phyloP scores from a whole-genome alignment of 1,284 basidiomycete genomes.

The Leucoagaricus sp. region DNA sequence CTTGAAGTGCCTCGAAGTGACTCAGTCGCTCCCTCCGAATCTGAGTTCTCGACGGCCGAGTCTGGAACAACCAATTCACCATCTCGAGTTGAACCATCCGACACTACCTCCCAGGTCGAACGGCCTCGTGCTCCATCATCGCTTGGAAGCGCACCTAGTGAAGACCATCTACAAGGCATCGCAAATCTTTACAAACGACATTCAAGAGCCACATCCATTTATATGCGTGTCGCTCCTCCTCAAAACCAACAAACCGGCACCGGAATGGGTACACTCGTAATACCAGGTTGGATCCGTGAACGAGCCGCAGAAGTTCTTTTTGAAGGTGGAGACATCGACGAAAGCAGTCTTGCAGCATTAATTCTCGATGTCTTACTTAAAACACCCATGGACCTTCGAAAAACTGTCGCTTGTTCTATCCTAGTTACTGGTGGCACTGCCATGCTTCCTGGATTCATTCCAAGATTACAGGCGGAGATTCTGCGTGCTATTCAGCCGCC shows the following conservation, averaged over 20 bases:
- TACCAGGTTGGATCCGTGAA: slow-evolving; percentile 96
- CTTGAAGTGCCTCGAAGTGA: slow-evolving; percentile 56
- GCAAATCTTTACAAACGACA: slow-evolving; percentile 69
- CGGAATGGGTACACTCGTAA: slow-evolving; percentile 75
- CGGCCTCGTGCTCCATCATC: slow-evolving; percentile 32
- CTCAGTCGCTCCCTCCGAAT: slow-evolving; percentile 61
- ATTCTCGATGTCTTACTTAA: slow-evolving; percentile 79
- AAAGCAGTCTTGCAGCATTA: slow-evolving; percentile 78
- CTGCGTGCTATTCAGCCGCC: slow-evolving; percentile 49
- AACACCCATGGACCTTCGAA: slow-evolving; percentile 87
- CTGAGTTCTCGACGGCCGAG: slow-evolving; percentile 60
- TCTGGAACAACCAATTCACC: slow-evolving; percentile 46
- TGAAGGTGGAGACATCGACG: slow-evolving; percentile 86
- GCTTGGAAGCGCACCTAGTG: slow-evolving; percentile 34
- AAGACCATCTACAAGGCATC: slow-evolving; percentile 62
- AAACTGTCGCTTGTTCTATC: slow-evolving; percentile 78
- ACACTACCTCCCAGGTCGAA: slow-evolving; percentile 54
- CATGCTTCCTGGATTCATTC: slow-evolving; percentile 91
- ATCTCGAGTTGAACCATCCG: slow-evolving; percentile 57
- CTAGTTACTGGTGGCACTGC: slow-evolving; percentile 88
- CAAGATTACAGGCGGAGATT: slow-evolving; percentile 79
- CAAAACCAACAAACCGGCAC: slow-evolving; percentile 64
- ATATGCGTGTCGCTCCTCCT: slow-evolving; percentile 63
- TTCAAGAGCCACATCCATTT: slow-evolving; percentile 73
- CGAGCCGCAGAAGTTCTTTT: slow-evolving; percentile 90